Evolutionary conservation across 148 eudicot species (phyloP).

Genomic region (Selenicereus undatus): DNA sequence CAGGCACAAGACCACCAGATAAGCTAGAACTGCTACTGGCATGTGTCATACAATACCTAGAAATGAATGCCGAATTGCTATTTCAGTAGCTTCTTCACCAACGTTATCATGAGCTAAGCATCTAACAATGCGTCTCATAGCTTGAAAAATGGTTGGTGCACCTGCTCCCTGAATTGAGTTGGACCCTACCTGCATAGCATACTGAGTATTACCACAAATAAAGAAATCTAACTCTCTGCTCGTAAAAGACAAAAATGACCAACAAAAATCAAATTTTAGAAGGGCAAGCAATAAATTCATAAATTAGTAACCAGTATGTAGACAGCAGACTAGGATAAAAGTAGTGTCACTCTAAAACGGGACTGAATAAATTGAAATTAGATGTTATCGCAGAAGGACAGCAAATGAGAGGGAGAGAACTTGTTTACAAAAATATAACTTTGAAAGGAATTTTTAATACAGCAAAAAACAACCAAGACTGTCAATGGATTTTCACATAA

Average conservation of each 20-base stretch:
- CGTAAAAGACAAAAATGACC: not conserved
- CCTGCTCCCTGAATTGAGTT: constrained; percentile 95
- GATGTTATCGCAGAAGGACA: too few relatives aligned
- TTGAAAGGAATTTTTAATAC: too few relatives aligned
- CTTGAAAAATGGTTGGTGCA: constrained; percentile 97
- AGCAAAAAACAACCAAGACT: too few relatives aligned
- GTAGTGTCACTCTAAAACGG: not conserved
- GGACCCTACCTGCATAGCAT: constrained; percentile 79
- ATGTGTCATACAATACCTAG: constrained; percentile 48
- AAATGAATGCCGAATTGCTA: constrained; percentile 81
- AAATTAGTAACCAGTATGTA: not conserved
- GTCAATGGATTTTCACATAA: too few relatives aligned
- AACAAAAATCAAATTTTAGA: not conserved
- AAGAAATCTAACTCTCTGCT: not conserved
- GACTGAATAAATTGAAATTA: not conserved
- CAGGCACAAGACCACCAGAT: not conserved
- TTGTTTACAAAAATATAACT: too few relatives aligned
- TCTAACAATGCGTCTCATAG: constrained; percentile 76
- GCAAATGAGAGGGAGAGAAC: too few relatives aligned
- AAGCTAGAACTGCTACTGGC: not conserved
- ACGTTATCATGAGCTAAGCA: constrained; percentile 56
- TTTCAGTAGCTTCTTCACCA: constrained; percentile 62
- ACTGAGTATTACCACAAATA: constrained; percentile 15
- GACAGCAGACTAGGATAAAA: not conserved
- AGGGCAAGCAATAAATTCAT: not conserved